Conservation (phyloP, 441 rosid species). For the Iberis amara region DNA sequence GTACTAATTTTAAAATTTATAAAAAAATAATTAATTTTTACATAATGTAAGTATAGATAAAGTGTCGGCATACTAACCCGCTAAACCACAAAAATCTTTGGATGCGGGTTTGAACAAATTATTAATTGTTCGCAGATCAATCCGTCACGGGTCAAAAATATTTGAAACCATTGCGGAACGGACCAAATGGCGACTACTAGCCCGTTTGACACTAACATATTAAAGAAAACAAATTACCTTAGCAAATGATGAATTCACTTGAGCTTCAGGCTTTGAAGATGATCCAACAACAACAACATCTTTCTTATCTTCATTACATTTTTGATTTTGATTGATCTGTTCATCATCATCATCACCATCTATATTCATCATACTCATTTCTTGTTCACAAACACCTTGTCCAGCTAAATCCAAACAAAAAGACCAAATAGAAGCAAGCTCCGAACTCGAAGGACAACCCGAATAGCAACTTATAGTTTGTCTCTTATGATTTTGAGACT, state of each 20-base stretch:
- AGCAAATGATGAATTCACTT: conserved; percentile 38
- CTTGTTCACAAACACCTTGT: conserved; percentile 72
- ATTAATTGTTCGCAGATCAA: no score
- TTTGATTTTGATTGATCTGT: conserved; percentile 29
- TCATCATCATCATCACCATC: conserved; percentile 59
- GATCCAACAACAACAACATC: conserved; percentile 40
- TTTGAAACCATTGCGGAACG: no score
- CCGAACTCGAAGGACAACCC: conserved; percentile 89
- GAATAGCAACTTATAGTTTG: conserved; percentile 72
- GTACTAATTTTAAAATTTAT: no score
- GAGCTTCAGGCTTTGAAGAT: conserved; percentile 46
- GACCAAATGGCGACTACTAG: no score
- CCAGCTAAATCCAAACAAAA: conserved; percentile 53
- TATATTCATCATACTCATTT: conserved; percentile 77
- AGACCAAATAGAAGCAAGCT: conserved; percentile 87
- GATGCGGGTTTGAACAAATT: no score
- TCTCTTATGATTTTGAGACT: conserved; percentile 57
- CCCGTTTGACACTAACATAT: conserved; percentile 1
- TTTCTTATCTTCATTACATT: conserved; percentile 36
- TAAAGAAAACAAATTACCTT: conserved; percentile 42
- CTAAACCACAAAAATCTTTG: no score
- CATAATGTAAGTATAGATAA: no score
- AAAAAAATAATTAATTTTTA: no score
- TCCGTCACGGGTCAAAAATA: no score
- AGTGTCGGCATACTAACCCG: no score